Percentiles rank a stretch among this genome's conserved stretches.
These are phyloP conservation scores for Saccharomycopsis hybrid DNA, from an alignment of 1,139 yeast genomes.

Conservation along the genomic window DNA sequence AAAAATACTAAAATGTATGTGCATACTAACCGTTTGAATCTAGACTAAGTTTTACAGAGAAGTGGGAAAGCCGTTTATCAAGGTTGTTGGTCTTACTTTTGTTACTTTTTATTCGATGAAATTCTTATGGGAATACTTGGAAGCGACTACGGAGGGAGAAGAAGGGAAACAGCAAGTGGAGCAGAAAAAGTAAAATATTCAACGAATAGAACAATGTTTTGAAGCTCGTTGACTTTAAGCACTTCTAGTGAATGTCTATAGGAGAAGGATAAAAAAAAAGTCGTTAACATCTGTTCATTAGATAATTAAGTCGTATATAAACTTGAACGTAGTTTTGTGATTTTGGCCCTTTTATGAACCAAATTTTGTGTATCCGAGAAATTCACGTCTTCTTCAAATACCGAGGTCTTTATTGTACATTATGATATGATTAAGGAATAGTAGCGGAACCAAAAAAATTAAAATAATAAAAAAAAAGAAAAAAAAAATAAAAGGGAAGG, in stretches of 20 bases:
- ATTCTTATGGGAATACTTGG: conserved; percentile 37
- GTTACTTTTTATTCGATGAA: conserved; percentile 37
- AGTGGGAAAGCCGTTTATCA: conserved; percentile 37
- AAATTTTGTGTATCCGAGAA: background rate
- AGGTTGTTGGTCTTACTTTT: conserved; percentile 35
- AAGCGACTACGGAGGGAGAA: conserved; percentile 23
- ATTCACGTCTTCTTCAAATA: background rate
- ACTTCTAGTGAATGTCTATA: background rate
- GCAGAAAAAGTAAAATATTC: background rate
- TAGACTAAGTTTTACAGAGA: conserved; percentile 33
- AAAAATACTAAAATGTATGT: background rate
- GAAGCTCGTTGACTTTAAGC: background rate
- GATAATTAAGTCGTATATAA: background rate
- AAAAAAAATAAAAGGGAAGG: no score
- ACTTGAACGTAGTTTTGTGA: background rate
- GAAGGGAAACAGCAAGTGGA: conserved; percentile 4
- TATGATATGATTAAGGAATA: no score
- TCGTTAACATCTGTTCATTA: background rate
- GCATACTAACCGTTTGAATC: background rate
- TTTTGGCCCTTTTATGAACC: background rate
- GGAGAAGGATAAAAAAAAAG: background rate
- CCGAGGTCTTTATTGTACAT: background rate
- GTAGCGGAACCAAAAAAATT: no score
- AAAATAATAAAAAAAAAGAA: no score
- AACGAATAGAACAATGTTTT: background rate